Percentiles rank a stretch among this genome's conserved stretches.
These are phyloP conservation scores for Hortiboletus campestris DNA, from an alignment of 768 basidiomycete genomes.

Conservation along the genomic window DNA sequence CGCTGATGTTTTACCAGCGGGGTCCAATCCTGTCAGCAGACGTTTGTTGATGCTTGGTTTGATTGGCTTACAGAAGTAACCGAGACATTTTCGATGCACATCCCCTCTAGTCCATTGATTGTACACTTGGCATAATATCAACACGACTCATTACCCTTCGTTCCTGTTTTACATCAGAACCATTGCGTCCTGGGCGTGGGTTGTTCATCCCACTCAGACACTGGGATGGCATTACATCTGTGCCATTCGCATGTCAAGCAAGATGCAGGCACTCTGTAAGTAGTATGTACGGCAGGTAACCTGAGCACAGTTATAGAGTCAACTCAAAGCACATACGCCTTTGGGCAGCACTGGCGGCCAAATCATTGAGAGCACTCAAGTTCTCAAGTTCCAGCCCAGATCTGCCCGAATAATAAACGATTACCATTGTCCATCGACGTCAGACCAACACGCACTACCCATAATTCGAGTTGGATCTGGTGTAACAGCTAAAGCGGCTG, in stretches of 20 bases:
- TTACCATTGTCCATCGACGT: no score
- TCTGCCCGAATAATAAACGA: no score
- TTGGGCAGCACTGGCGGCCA: no score
- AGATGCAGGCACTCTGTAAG: not conserved
- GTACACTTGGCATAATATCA: constrained; percentile 14
- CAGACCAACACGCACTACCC: no score
- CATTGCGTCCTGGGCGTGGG: not conserved
- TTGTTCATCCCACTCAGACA: not conserved
- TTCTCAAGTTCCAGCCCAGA: no score
- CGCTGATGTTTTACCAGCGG: constrained; percentile 35
- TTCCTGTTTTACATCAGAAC: not conserved
- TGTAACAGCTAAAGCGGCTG: no score
- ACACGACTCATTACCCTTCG: constrained; percentile 8
- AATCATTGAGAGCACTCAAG: no score
- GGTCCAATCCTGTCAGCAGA: constrained; percentile 41
- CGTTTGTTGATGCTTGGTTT: constrained; percentile 51
- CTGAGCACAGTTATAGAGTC: not conserved
- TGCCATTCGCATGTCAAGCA: not conserved
- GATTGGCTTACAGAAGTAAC: constrained; percentile 31
- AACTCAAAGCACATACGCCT: no score
- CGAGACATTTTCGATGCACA: not conserved
- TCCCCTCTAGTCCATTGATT: constrained; percentile 1
- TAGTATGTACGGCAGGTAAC: not conserved
- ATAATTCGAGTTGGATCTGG: no score
- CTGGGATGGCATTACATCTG: no score